These are phyloP conservation scores for Cymbidium sinense DNA, from an alignment of 106 monocot genomes.

Conservation along the genomic window DNA sequence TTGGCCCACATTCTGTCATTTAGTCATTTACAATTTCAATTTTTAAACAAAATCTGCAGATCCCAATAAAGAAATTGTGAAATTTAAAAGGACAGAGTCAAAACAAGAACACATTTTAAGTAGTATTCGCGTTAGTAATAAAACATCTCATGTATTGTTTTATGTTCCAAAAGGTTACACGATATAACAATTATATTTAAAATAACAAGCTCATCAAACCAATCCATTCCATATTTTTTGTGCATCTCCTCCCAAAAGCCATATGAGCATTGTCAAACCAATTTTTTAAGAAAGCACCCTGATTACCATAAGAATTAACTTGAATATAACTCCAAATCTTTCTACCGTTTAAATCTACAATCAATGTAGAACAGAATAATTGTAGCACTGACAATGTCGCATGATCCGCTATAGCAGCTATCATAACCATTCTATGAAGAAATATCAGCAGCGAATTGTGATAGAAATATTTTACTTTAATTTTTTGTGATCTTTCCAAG, in stretches of 20 bases:
- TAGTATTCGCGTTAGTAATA: background rate
- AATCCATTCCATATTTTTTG: background rate
- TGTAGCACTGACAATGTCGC: background rate
- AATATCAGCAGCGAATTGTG: background rate
- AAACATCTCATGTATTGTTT: background rate
- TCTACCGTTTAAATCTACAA: background rate
- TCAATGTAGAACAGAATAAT: background rate
- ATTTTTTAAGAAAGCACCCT: background rate
- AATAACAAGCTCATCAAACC: no score
- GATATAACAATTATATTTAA: background rate
- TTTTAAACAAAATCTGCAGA: background rate
- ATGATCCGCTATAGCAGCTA: background rate
- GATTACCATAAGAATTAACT: background rate
- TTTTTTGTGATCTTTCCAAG: background rate
- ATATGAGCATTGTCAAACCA: background rate
- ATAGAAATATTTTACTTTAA: background rate
- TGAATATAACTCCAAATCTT: background rate
- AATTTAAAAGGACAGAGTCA: background rate
- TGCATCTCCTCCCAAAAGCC: background rate
- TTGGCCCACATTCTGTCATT: conserved; percentile 87
- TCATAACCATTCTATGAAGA: background rate
- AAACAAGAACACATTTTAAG: background rate
- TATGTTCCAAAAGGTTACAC: background rate
- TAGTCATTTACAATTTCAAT: conserved; percentile 17
- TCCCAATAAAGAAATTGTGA: background rate